Conservation (phyloP, 106 monocot species). For the Cymbidium sinense region DNA sequence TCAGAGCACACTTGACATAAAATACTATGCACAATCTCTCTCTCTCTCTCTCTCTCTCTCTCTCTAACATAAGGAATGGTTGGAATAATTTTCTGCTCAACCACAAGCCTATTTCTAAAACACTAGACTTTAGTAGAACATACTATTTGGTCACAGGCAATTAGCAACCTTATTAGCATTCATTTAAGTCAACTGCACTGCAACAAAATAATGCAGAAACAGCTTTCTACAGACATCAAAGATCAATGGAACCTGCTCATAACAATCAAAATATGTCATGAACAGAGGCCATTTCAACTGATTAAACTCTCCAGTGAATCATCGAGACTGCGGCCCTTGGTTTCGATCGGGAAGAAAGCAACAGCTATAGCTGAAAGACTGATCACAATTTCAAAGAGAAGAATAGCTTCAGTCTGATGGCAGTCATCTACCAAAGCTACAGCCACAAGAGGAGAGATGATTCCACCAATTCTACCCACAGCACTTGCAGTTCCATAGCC, state of each 20-base stretch:
- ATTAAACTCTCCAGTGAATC: conserved; percentile 15
- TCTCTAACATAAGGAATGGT: no score
- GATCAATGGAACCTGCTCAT: no score
- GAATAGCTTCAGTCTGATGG: conserved; percentile 30
- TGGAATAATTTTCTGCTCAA: not conserved
- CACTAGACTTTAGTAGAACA: not conserved
- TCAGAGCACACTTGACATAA: no score
- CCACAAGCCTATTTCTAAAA: not conserved
- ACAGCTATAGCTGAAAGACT: conserved; percentile 35
- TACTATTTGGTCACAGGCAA: not conserved
- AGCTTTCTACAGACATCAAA: not conserved
- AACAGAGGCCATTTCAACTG: not conserved
- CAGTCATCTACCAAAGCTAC: conserved; percentile 47
- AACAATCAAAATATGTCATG: no score
- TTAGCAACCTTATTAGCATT: not conserved
- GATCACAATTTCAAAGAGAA: conserved; percentile 40
- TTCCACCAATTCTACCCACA: conserved; percentile 52
- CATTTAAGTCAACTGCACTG: no score
- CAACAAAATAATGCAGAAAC: not conserved
- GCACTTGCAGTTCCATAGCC: conserved; percentile 45
- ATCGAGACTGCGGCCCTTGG: conserved; percentile 34
- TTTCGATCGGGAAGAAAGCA: conserved; percentile 47
- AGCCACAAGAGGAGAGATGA: conserved; percentile 56
- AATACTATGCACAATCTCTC: no score
- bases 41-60: not conserved